A percentile compares a stretch with the other conserved stretches of the same genome.
Evolutionary conservation across 1,284 basidiomycete genomes (phyloP).

Genomic region (Xerocomus nothofagi): DNA sequence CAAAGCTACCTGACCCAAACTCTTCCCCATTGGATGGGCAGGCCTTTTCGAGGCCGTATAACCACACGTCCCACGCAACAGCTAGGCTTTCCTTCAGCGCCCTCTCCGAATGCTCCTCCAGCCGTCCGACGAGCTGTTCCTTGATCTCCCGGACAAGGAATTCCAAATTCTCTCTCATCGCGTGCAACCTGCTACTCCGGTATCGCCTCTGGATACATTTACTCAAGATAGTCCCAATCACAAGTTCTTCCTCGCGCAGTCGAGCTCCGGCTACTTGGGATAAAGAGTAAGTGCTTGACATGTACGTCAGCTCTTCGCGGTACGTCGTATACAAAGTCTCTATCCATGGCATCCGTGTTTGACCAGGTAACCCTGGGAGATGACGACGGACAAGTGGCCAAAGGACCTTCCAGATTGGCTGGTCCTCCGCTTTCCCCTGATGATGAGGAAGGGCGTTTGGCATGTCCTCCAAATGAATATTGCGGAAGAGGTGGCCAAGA

Average conservation of each 20-base stretch:
- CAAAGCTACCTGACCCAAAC: constrained; percentile 69
- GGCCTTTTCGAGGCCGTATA: constrained; percentile 44
- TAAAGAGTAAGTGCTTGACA: constrained; percentile 67
- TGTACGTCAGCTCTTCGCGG: constrained; percentile 63
- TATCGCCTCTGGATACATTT: constrained; percentile 60
- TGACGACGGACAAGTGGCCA: constrained; percentile 39
- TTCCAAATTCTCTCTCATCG: constrained; percentile 61
- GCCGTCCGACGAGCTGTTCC: constrained; percentile 41
- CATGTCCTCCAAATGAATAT: constrained; percentile 48
- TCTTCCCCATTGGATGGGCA: neutral
- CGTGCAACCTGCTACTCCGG: constrained; percentile 57
- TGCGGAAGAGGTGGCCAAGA: constrained; percentile 66
- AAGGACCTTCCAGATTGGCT: constrained; percentile 52
- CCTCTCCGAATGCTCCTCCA: constrained; percentile 24
- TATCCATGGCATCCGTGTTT: constrained; percentile 38
- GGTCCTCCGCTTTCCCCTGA: constrained; percentile 34
- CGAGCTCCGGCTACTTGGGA: constrained; percentile 54
- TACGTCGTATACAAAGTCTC: constrained; percentile 51
- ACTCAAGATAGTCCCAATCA: constrained; percentile 70
- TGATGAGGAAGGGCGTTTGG: constrained; percentile 30
- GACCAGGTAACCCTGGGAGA: constrained; percentile 34
- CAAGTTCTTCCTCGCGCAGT: constrained; percentile 70
- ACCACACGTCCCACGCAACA: constrained; percentile 65
- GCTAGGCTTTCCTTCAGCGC: constrained; percentile 46
- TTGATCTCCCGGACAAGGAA: constrained; percentile 55